phyloP scores from a whole-genome alignment of 805 yeast species.

The Candida piceae region DNA sequence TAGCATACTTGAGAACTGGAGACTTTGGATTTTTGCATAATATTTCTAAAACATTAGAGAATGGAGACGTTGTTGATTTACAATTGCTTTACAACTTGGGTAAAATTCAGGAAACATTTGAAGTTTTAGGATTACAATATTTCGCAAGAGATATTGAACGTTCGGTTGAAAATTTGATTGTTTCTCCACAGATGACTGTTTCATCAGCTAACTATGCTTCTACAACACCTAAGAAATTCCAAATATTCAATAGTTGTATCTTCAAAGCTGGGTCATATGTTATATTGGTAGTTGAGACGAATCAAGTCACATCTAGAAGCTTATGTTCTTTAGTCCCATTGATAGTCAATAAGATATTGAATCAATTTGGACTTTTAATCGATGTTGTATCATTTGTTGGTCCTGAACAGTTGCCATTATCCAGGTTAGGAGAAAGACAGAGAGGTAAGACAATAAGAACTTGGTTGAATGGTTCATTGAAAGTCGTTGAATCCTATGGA shows the following conservation, averaged over 20 bases:
- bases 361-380: slow-evolving; percentile 73
- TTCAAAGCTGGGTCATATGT: slow-evolving; percentile 80
- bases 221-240: background rate
- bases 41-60: slow-evolving; percentile 37
- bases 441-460: slow-evolving; percentile 57
- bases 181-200: slow-evolving; percentile 10
- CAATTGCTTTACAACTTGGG: slow-evolving; percentile 87
- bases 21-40: slow-evolving; percentile 90
- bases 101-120: slow-evolving; percentile 79
- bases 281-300: slow-evolving; percentile 64
- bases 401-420: slow-evolving; percentile 57
- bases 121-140: slow-evolving; percentile 84
- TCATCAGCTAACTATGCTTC: slow-evolving; percentile 22
- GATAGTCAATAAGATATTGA: slow-evolving; percentile 70
- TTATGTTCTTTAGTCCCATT: slow-evolving; percentile 71
- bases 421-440: slow-evolving; percentile 72
- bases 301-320: slow-evolving; percentile 11
- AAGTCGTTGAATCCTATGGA: slow-evolving; percentile 41
- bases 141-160: slow-evolving; percentile 81
- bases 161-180: slow-evolving; percentile 48
- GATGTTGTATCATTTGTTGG: slow-evolving; percentile 81
- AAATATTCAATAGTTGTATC: slow-evolving; percentile 36
- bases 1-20: slow-evolving; percentile 80
- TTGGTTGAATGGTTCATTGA: slow-evolving; percentile 49
- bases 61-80: slow-evolving; percentile 34